These are phyloP conservation scores for Nannizziopsis arthrosporioides DNA, from an alignment of 2,329 filamentous ascomycete genomes.

Conservation along the genomic window DNA sequence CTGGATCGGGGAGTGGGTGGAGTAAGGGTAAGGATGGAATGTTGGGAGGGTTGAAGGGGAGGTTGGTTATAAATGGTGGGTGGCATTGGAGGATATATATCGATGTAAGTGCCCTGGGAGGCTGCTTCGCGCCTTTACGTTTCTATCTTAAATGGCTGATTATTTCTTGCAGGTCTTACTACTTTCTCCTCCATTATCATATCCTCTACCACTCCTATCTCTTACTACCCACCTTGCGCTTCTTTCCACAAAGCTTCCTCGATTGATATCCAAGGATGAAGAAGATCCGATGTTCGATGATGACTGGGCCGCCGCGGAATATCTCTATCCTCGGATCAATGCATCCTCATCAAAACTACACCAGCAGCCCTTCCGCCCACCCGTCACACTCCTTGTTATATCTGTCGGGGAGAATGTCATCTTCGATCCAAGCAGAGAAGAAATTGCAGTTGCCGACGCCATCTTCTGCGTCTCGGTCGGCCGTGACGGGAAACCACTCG, in stretches of 20 bases:
- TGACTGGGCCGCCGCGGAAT: constrained; percentile 78
- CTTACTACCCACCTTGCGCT: constrained; percentile 89
- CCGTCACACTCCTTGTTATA: constrained; percentile 82
- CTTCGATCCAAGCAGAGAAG: constrained; percentile 83
- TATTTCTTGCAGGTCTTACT: constrained; percentile 58
- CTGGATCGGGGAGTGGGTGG: constrained; percentile 61
- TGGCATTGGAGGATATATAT: constrained; percentile 97
- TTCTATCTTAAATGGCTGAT: constrained; percentile 2
- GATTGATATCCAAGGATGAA: constrained; percentile 75
- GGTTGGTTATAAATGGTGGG: constrained; percentile 73
- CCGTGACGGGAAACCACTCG: constrained; percentile 21
- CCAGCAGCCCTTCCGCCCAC: constrained; percentile 48
- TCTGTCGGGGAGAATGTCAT: constrained; percentile 78
- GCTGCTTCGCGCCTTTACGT: not conserved
- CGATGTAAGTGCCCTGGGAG: constrained; percentile 51
- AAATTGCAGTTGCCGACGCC: constrained; percentile 83
- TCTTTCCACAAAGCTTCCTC: constrained; percentile 71
- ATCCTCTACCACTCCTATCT: constrained; percentile 83
- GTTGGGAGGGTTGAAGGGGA: constrained; percentile 56
- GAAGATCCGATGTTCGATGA: constrained; percentile 97
- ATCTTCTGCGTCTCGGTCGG: constrained; percentile 76
- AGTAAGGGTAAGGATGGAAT: constrained; percentile 57
- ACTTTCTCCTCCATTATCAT: constrained; percentile 83
- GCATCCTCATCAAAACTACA: constrained; percentile 15
- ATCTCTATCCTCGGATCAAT: constrained; percentile 54